A percentile compares a stretch with the other conserved stretches of the same genome.
Evolutionary conservation across 164 flowering plant species (phyloP).

Genomic region (Chimonanthus salicifolius): DNA sequence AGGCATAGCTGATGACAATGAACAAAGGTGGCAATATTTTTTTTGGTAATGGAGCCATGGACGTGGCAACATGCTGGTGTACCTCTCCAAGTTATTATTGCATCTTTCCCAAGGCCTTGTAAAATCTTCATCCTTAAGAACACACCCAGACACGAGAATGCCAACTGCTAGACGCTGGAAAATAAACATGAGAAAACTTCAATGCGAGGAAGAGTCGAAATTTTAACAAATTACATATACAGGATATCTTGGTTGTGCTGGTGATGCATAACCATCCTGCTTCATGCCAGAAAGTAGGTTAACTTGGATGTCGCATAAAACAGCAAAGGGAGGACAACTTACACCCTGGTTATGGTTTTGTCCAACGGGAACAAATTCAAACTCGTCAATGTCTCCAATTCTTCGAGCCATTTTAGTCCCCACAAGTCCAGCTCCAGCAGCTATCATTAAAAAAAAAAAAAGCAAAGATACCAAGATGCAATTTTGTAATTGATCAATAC

Average conservation of each 20-base stretch:
- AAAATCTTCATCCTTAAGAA: slow-evolving; percentile 80
- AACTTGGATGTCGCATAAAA: background rate
- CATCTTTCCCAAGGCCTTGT: slow-evolving; percentile 84
- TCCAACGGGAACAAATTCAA: slow-evolving; percentile 85
- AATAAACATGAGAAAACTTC: slow-evolving; percentile 4
- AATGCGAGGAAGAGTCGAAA: slow-evolving; percentile 4
- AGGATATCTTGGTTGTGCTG: background rate
- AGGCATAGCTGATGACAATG: too few relatives aligned
- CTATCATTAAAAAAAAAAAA: slow-evolving; percentile 27
- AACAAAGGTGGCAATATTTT: too few relatives aligned
- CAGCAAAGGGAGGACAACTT: slow-evolving; percentile 26
- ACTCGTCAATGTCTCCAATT: slow-evolving; percentile 81
- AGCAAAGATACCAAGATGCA: background rate
- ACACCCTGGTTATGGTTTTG: slow-evolving; percentile 91
- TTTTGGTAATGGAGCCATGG: too few relatives aligned
- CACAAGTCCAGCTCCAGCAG: slow-evolving; percentile 99
- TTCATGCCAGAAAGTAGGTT: background rate
- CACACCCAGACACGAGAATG: slow-evolving; percentile 78
- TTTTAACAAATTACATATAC: background rate
- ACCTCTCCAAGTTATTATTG: slow-evolving; percentile 78
- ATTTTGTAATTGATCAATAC: background rate
- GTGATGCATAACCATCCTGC: background rate
- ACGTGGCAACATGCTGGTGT: background rate
- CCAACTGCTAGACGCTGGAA: slow-evolving; percentile 89
- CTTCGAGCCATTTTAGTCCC: slow-evolving; percentile 97